Base-by-base conservation (phyloP, 2,329 filamentous ascomycete genomes). In the Neospermospora avenae region DNA sequence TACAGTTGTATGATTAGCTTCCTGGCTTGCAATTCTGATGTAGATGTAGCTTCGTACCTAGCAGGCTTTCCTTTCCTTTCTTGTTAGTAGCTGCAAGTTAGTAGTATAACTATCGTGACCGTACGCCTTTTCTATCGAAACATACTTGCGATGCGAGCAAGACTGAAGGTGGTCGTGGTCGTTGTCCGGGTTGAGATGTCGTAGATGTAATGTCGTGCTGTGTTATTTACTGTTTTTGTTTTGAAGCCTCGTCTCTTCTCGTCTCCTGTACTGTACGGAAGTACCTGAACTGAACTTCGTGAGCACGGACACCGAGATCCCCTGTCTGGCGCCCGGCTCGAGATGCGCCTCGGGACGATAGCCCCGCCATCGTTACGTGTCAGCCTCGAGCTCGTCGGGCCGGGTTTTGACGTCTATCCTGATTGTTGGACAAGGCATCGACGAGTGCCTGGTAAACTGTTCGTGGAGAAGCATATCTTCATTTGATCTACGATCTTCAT, bases 71-170 rank as follows among this genome's bases (percentile, higher is more conserved):
- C 44, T 41, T 25, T 8, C 11, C 45, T 37, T 24, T 35, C 42
- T 14, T 7, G 41, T 63, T 61, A 52, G 46, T 66, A 64, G 56
- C 62, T 67, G 63, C 37, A 63, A 58, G 62, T 70, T 70, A 70
- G 69, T 70, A 69, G 37, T n/a, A n/a, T n/a, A 57, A 58, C 31
- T 51, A 56, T 53, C 44, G 35, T n/a, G n/a, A 37, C 45, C 28
- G 51, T 37, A 55, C 18, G 14, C 24, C 20, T 16, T 41, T 60
- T 57, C 58, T 67, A 64, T 53, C 52, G 61, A 59, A 63, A 60
- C 65, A 69, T 70, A 60, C 55, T 64, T 59, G 65, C 39, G n/a
- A 35, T 13, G 14, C 18, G 18, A 8, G 11, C 18, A n/a, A 11
- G 25, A 25, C 25, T 35, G 24, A n/a, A 55, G 14, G 58, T 61